Evolutionary conservation across 208 protist genomes (phyloP).

Genomic region (Trypanosoma melophagium): DNA sequence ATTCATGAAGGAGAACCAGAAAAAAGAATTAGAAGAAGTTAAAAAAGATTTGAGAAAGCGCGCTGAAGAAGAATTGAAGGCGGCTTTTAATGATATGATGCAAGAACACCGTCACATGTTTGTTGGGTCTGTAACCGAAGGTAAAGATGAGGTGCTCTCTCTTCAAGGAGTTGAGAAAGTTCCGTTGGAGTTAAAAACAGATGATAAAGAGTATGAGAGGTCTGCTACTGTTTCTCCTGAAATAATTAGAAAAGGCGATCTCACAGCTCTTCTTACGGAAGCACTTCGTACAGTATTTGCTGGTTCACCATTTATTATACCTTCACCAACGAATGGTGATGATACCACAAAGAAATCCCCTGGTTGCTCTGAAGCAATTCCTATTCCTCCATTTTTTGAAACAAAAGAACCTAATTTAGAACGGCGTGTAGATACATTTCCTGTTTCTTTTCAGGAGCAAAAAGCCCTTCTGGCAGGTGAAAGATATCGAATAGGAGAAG

Average conservation of each 20-base stretch:
- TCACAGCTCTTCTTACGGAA: slow-evolving; percentile 65
- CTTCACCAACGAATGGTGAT: slow-evolving; percentile 25
- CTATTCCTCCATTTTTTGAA: not conserved
- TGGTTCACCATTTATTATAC: slow-evolving; percentile 58
- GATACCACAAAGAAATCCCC: not conserved
- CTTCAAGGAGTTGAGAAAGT: not conserved
- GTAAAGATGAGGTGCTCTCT: not conserved
- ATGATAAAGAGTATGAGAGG: slow-evolving; percentile 8
- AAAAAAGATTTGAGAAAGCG: slow-evolving; percentile 45
- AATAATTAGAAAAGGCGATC: slow-evolving; percentile 29
- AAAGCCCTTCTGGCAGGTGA: slow-evolving; percentile 52
- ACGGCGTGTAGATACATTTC: slow-evolving; percentile 20
- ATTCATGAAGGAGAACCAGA: slow-evolving; percentile 33
- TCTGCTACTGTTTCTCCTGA: not conserved
- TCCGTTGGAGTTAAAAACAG: not conserved
- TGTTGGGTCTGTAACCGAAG: not conserved
- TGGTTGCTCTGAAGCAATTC: not conserved
- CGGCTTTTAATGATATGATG: slow-evolving; percentile 42
- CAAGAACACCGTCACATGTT: slow-evolving; percentile 30
- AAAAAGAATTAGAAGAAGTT: slow-evolving; percentile 42
- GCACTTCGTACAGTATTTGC: slow-evolving; percentile 63
- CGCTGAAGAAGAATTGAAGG: slow-evolving; percentile 55
- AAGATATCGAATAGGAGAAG: slow-evolving; percentile 50
- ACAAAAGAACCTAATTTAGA: not conserved
- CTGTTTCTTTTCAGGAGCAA: slow-evolving; percentile 46